A percentile compares a stretch with the other conserved stretches of the same genome.
These are phyloP conservation scores for Boletales sp. DNA, from an alignment of 768 basidiomycete species.

Conservation along the genomic window DNA sequence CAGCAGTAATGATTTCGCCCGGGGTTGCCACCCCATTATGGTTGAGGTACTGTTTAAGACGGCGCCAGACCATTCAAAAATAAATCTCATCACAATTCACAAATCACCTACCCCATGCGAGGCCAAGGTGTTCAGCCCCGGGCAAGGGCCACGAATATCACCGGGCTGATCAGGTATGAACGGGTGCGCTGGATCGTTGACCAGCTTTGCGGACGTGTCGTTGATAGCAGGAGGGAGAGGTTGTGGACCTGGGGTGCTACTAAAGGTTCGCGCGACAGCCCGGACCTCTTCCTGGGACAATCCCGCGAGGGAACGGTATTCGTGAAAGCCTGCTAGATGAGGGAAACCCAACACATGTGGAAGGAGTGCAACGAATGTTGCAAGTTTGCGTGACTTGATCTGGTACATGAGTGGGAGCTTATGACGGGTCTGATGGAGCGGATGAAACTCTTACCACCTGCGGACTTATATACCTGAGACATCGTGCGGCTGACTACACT, in stretches of 20 bases:
- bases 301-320: slow-evolving; percentile 20
- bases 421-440: not conserved
- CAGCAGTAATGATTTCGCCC: slow-evolving; percentile 20
- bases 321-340: slow-evolving; percentile 13
- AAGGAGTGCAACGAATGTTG: not conserved
- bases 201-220: slow-evolving; percentile 23
- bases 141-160: slow-evolving; percentile 25
- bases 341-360: slow-evolving; percentile 10
- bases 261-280: slow-evolving; percentile 11
- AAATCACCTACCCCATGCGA: slow-evolving; percentile 22
- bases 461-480: not conserved
- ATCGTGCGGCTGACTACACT: too few species aligned
- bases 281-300: slow-evolving; percentile 15
- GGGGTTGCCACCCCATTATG: slow-evolving; percentile 22
- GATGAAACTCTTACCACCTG: not conserved
- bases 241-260: slow-evolving; percentile 20
- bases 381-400: not conserved
- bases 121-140: slow-evolving; percentile 24
- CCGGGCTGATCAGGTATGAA: slow-evolving; percentile 9
- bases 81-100: not conserved
- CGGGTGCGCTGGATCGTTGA: slow-evolving; percentile 17
- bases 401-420: too few species aligned
- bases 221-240: slow-evolving; percentile 20
- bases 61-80: not conserved
- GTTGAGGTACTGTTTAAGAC: slow-evolving; percentile 13